phyloP scores from a whole-genome alignment of 2,329 filamentous ascomycete genomes.

The Pyrenochaeta sp. region DNA sequence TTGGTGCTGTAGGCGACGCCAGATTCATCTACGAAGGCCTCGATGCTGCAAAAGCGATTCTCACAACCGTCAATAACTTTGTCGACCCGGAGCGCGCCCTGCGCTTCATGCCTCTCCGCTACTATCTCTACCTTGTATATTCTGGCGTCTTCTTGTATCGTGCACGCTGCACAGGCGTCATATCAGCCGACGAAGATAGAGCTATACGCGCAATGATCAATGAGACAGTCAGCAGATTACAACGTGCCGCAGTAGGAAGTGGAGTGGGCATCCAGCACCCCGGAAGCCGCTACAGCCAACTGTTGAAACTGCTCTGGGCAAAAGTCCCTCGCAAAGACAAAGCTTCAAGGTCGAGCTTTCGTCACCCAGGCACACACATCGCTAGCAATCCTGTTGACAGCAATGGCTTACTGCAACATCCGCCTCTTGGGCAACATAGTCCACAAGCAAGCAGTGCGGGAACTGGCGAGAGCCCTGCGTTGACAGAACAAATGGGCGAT shows the following conservation, averaged over 20 bases:
- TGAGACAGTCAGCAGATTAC: slow-evolving; percentile 54
- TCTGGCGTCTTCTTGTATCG: slow-evolving; percentile 59
- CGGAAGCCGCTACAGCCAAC: slow-evolving; percentile 55
- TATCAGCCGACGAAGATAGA: slow-evolving; percentile 56
- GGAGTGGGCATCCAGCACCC: slow-evolving; percentile 53
- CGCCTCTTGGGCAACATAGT: slow-evolving; percentile 16
- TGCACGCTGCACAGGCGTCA: slow-evolving; percentile 56
- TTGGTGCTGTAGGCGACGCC: slow-evolving; percentile 57
- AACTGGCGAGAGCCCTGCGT: slow-evolving; percentile 50
- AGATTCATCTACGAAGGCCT: slow-evolving; percentile 60
- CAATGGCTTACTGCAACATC: slow-evolving; percentile 30
- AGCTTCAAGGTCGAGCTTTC: slow-evolving; percentile 28
- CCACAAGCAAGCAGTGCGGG: slow-evolving; percentile 50
- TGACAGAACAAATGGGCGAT: slow-evolving; percentile 57
- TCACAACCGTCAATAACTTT: slow-evolving; percentile 60
- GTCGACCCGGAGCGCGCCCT: slow-evolving; percentile 56
- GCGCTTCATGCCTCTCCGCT: slow-evolving; percentile 58
- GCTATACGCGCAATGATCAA: slow-evolving; percentile 56
- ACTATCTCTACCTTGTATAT: slow-evolving; percentile 59
- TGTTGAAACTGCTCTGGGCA: slow-evolving; percentile 57
- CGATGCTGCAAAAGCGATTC: slow-evolving; percentile 57
- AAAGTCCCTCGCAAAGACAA: slow-evolving; percentile 51
- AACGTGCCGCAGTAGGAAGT: slow-evolving; percentile 51
- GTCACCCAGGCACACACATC: slow-evolving; percentile 41
- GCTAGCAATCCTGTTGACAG: slow-evolving; percentile 35